Conservation (phyloP, 345 rosid species). For the Lepidium aucheri region DNA sequence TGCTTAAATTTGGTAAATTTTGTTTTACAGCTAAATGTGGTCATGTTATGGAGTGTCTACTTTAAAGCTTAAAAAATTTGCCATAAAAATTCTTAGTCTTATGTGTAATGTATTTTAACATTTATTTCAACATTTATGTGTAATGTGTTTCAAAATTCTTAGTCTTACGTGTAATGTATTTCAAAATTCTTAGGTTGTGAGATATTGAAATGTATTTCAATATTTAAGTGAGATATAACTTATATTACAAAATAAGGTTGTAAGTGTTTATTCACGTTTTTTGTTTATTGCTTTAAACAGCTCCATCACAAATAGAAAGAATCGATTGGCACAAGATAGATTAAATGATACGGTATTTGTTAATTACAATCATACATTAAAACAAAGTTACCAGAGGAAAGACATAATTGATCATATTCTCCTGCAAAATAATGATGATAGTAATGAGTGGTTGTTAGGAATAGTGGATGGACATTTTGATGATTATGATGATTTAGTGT, state of each 20-base stretch:
- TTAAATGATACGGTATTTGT: background rate
- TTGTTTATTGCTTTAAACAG: background rate
- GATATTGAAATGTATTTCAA: background rate
- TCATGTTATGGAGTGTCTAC: background rate
- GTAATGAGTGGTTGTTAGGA: background rate
- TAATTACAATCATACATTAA: background rate
- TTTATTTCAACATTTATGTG: too few species aligned
- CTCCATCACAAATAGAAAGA: background rate
- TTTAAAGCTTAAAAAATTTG: background rate
- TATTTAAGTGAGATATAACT: background rate
- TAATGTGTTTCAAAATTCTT: too few species aligned
- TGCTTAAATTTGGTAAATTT: too few species aligned
- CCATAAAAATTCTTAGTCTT: background rate
- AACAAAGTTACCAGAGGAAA: background rate
- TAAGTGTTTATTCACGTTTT: too few species aligned
- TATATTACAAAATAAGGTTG: too few species aligned
- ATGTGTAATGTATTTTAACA: too few species aligned
- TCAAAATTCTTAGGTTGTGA: too few species aligned
- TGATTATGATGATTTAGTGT: too few species aligned
- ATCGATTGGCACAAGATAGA: background rate
- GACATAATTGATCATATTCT: background rate
- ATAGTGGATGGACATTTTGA: background rate
- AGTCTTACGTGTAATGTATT: background rate
- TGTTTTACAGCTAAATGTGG: background rate
- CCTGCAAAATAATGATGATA: background rate